Base-by-base conservation (phyloP, 371 early-diverging fungal genomes). In the Syncephalis fuscata region DNA sequence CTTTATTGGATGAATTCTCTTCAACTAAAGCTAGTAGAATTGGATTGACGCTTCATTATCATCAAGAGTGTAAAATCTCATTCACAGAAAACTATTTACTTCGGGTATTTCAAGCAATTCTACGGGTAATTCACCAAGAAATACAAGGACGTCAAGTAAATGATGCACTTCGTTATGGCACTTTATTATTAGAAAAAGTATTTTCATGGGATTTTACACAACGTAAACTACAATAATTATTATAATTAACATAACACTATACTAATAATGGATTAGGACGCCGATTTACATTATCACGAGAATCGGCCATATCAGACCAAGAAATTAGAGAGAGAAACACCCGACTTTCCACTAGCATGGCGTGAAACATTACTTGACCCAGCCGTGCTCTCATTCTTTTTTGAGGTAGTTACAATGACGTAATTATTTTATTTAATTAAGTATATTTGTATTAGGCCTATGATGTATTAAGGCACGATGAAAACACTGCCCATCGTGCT, bases 31-130 rank as follows among this genome's bases (percentile, higher is more conserved):
- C 78, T 0, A 68, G 70, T 14, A 69, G 62, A 3, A 63, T 76
- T 20, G 84, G 84, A 5, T 53, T 83, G 21, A 70, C 72, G 14
- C 74, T 73, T 71, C 76, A 78, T 48, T 76, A 75, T 47, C 80
- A 83, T 54, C 61, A 76, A 53, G 70, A 70, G 37, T 74, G 74
- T 45, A 74, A 78, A 52, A 50, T 65, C 7, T 73, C 69, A 24
- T 82, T 82, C 53, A 80, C 80, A 60, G 68, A 32, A 11, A 11
- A 32, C 4, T 32, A 11, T 25, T 59, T 74, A 19, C 62, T 57
- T 9, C 52, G 56, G 24, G 50, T 74, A 20, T 74, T 72, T 46
- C 63, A 66, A 39, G 53, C 67, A 5, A 55, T 63, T 0, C 50
- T 72, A 40, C 62, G 63, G 37, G 46, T 65, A 23, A 46, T 70